Conservation (phyloP, 371 early-diverging fungal species). For the Mucor sp. region DNA sequence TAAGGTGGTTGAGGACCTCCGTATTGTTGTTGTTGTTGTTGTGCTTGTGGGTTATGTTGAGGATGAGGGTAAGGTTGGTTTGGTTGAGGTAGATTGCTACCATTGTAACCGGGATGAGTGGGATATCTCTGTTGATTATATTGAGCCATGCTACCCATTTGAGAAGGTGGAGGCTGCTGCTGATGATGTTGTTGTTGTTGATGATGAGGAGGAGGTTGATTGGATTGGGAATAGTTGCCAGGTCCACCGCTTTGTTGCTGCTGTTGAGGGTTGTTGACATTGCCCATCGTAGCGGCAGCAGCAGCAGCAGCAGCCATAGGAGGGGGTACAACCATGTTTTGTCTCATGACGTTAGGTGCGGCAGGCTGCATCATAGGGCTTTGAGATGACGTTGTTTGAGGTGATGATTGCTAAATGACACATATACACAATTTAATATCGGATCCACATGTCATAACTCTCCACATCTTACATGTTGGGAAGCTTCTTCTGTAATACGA, state of each 20-base stretch:
- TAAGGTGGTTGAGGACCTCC: conserved; percentile 7
- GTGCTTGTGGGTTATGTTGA: conserved; percentile 3
- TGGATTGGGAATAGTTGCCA: neutral
- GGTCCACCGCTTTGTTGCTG: neutral
- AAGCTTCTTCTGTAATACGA: neutral
- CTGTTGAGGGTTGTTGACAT: neutral
- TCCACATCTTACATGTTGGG: neutral
- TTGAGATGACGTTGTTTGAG: conserved; percentile 9
- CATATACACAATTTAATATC: neutral
- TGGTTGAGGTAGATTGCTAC: neutral
- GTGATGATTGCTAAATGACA: conserved; percentile 5
- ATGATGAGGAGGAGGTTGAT: neutral
- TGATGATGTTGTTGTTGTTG: neutral
- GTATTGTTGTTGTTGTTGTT: conserved; percentile 1
- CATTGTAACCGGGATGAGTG: neutral
- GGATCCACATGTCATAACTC: neutral
- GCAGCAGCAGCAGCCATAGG: neutral
- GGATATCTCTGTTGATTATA: conserved; percentile 13
- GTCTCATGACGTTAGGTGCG: conserved; percentile 10
- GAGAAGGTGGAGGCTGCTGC: neutral
- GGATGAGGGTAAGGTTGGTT: neutral
- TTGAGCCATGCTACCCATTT: neutral
- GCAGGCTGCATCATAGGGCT: conserved; percentile 17
- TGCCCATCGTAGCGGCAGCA: neutral
- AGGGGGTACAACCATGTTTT: neutral